Percentiles rank a stretch among this genome's conserved stretches.
Evolutionary conservation across 805 yeast genomes (phyloP).

Genomic region (Candida bentonensis): DNA sequence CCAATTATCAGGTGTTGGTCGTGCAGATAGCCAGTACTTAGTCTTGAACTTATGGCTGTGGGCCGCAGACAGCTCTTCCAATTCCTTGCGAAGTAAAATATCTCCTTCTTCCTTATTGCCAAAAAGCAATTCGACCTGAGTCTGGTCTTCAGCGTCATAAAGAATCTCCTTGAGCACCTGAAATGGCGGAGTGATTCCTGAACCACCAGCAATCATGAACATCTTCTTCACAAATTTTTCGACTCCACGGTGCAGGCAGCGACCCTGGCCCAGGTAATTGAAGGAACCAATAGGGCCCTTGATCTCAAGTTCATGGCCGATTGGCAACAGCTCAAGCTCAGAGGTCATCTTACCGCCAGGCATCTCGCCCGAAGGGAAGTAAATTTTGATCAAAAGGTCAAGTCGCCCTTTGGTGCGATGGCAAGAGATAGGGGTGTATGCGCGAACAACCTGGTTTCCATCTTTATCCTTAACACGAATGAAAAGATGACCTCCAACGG

Average conservation of each 20-base stretch:
- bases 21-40: slow-evolving; percentile 22
- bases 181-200: slow-evolving; percentile 43
- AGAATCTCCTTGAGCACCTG: slow-evolving; percentile 36
- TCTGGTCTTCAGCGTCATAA: slow-evolving; percentile 30
- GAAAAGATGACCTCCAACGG: slow-evolving; percentile 23
- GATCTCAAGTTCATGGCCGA: slow-evolving; percentile 17
- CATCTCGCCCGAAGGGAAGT: slow-evolving; percentile 18
- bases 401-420: slow-evolving; percentile 18
- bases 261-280: slow-evolving; percentile 14
- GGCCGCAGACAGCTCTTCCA: slow-evolving; percentile 27
- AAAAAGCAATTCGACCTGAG: slow-evolving; percentile 32
- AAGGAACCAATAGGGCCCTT: slow-evolving; percentile 23
- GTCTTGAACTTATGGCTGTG: slow-evolving; percentile 29
- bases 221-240: slow-evolving; percentile 19
- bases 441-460: slow-evolving; percentile 20
- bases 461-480: slow-evolving; percentile 16
- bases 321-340: slow-evolving; percentile 14
- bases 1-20: slow-evolving; percentile 3
- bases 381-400: slow-evolving; percentile 22
- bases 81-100: slow-evolving; percentile 32
- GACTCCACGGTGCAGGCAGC: slow-evolving; percentile 2
- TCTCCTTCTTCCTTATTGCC: slow-evolving; percentile 31
- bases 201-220: slow-evolving; percentile 40
- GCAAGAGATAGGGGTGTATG: slow-evolving; percentile 23
- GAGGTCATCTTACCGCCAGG: slow-evolving; percentile 24